These are phyloP conservation scores for Pseudocercospora cruenta DNA, from an alignment of 2,329 filamentous ascomycete species.

Conservation along the genomic window DNA sequence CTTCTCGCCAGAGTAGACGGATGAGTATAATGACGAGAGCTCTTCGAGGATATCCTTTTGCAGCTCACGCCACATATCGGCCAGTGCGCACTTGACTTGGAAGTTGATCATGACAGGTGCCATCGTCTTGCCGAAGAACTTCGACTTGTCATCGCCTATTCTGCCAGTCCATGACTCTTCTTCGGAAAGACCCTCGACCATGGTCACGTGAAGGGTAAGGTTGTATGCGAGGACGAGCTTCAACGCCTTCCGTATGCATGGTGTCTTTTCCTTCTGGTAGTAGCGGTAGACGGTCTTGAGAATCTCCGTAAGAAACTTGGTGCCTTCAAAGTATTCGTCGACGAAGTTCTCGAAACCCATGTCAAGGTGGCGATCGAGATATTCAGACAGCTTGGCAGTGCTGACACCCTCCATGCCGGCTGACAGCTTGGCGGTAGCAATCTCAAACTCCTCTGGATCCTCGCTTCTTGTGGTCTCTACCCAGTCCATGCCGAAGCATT, in stretches of 20 bases:
- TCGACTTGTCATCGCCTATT: constrained; percentile 83
- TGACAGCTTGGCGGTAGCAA: constrained; percentile 84
- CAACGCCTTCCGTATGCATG: constrained; percentile 90
- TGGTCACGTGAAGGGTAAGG: constrained; percentile 88
- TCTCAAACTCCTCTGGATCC: constrained; percentile 74
- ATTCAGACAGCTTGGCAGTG: constrained; percentile 78
- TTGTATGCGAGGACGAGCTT: constrained; percentile 97
- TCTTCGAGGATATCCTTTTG: constrained; percentile 96
- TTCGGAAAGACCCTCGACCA: constrained; percentile 85
- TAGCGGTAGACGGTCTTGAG: constrained; percentile 94
- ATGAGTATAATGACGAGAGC: constrained; percentile 90
- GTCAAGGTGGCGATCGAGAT: constrained; percentile 93
- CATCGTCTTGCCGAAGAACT: constrained; percentile 85
- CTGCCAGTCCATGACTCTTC: constrained; percentile 78
- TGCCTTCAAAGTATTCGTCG: constrained; percentile 94
- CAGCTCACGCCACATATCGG: constrained; percentile 96
- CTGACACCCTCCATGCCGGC: constrained; percentile 88
- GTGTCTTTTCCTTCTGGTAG: constrained; percentile 84
- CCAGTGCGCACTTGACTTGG: constrained; percentile 96
- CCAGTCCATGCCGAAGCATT: constrained; percentile 93
- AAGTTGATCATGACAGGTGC: constrained; percentile 99
- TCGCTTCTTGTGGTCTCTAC: constrained; percentile 75
- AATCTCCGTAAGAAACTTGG: constrained; percentile 91
- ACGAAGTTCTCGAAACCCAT: constrained; percentile 90
- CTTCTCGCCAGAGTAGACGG: constrained; percentile 94